Evolutionary conservation across 169 alveolate species (phyloP), one percentile per base, ranked within the genome.

Genomic region (Condylostoma magnum): DNA sequence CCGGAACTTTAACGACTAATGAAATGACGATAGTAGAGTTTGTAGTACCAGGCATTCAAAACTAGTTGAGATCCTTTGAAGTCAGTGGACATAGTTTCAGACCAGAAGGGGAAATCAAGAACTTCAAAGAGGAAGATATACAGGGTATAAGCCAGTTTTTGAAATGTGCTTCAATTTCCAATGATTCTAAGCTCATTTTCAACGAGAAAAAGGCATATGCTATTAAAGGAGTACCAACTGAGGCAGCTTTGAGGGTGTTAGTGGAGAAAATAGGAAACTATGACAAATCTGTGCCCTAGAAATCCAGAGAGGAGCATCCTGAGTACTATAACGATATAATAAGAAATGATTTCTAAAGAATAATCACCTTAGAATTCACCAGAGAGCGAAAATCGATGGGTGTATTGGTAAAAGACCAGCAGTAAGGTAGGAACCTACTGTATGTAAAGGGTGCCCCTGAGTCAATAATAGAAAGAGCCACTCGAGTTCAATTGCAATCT

Each of bases 361-460:
- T 84, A 43, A 98, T 99, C 12, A 92, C 97, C 15, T 79, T 97
- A 44, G 99, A 98, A 82, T 98, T 98, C 85, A 85, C 98, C 18
- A 86, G 99, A 33, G 99, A 96, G 69, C 87, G 99, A 58, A 97
- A 97, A 80, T 85, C 95, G 68, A 98, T 98, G 99, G 90, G 98
- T 75, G 97, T 94, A 1, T 68, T 95, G 12, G 89, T 88, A 27
- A 75, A 58, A 27, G 86, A 60, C 4, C 56, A 75, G 80, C 31
- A 52, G 43, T 43, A 57, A 33, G 71, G 69, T 31, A 82, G 88
- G 68, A 60, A 78, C 38, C 81, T 83, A 4, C 77, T 97, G 27
- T 96, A 95, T 76, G 95, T 96, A 47, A 98, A 98, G 90, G 99
- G 99, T 6, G 99, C 99, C 6, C 99, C 99, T 6, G 99, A 98